Conservation (phyloP, 2,329 filamentous ascomycete species). For the Exophiala calicioides region DNA sequence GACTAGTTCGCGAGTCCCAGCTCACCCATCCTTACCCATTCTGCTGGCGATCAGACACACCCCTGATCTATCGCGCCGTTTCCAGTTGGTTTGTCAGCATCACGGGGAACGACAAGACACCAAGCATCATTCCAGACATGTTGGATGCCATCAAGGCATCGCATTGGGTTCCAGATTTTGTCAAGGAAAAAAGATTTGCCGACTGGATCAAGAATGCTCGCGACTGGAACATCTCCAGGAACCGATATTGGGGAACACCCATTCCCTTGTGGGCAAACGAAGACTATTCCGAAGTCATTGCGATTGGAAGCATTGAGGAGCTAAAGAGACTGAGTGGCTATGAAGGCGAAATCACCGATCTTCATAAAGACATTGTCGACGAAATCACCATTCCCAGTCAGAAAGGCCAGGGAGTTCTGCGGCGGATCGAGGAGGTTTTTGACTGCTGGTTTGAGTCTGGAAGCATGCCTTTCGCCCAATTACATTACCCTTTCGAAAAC, state of each 20-base stretch:
- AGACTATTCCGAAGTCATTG: conserved; percentile 77
- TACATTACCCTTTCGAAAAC: conserved; percentile 86
- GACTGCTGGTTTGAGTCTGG: conserved; percentile 94
- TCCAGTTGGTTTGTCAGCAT: conserved; percentile 91
- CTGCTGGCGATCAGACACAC: conserved; percentile 85
- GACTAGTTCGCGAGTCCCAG: conserved; percentile 75
- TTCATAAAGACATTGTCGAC: conserved; percentile 85
- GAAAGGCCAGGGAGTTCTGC: conserved; percentile 74
- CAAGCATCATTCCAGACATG: conserved; percentile 71
- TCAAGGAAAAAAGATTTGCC: conserved; percentile 83
- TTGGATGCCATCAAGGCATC: conserved; percentile 78
- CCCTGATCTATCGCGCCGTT: conserved; percentile 84
- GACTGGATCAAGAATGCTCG: conserved; percentile 83
- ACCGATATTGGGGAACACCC: conserved; percentile 88
- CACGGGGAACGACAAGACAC: conserved; percentile 49
- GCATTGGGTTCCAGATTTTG: conserved; percentile 81
- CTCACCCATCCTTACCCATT: conserved; percentile 83
- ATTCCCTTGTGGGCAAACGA: conserved; percentile 85
- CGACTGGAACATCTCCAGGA: conserved; percentile 88
- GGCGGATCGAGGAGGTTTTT: conserved; percentile 79
- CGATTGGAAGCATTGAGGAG: conserved; percentile 77
- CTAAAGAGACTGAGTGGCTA: conserved; percentile 77
- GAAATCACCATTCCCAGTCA: conserved; percentile 85
- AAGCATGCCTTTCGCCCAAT: conserved; percentile 83
- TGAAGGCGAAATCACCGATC: conserved; percentile 72